These are phyloP conservation scores for Erigeron philadelphicus DNA, from an alignment of 140 eudicot genomes.

Conservation along the genomic window DNA sequence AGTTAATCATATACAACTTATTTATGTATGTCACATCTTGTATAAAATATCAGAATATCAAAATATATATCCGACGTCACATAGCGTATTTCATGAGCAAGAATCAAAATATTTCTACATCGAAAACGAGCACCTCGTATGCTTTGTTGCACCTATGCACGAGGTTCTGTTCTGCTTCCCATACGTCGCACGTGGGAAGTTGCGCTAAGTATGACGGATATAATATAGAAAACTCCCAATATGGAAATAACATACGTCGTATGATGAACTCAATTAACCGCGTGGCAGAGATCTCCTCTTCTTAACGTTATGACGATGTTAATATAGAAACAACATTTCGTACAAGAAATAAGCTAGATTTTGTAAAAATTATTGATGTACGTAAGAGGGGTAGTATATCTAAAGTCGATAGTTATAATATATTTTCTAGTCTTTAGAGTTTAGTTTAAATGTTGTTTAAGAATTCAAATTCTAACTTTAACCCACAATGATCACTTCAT, in stretches of 20 bases:
- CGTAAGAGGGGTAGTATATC: neutral
- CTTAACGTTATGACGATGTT: neutral
- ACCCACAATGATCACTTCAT: neutral
- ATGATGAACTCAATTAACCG: neutral
- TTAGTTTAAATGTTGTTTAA: too few species aligned
- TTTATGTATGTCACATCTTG: neutral
- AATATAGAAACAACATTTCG: neutral
- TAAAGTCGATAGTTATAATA: too few species aligned
- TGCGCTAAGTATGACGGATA: slow-evolving; percentile 12
- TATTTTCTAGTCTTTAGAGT: too few species aligned
- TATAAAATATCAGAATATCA: slow-evolving; percentile 1
- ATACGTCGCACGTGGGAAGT: slow-evolving; percentile 20
- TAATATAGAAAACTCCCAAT: slow-evolving; percentile 18
- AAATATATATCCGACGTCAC: neutral
- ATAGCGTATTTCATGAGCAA: neutral
- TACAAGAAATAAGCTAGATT: neutral
- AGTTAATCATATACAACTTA: neutral
- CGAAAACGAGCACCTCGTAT: slow-evolving; percentile 16
- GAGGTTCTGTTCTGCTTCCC: slow-evolving; percentile 5
- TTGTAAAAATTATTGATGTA: neutral
- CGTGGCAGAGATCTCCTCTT: neutral
- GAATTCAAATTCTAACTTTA: neutral
- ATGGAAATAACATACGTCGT: neutral
- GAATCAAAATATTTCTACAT: slow-evolving; percentile 10
- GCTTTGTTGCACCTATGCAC: slow-evolving; percentile 24